phyloP scores from a whole-genome alignment of 768 basidiomycete genomes.

The Mycena belliarum region DNA sequence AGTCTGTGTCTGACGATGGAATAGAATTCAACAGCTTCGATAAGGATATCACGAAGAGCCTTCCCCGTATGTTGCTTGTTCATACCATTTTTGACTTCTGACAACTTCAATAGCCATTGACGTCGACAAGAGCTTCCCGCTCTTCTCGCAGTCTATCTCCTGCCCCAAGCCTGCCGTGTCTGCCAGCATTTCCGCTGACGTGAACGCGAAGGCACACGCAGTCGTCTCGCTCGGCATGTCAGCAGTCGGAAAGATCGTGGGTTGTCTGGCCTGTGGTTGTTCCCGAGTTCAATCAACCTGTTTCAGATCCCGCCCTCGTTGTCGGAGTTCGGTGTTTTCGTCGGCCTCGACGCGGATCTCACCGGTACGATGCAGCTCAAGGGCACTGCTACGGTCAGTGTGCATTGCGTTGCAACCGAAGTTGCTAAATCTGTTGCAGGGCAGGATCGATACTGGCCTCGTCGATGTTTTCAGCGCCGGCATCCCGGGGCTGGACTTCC shows the following conservation, averaged over 20 bases:
- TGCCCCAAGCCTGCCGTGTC: slow-evolving; percentile 19
- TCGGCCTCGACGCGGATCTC: slow-evolving; percentile 29
- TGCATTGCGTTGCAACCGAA: no score
- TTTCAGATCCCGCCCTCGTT: slow-evolving; percentile 32
- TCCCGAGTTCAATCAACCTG: not conserved
- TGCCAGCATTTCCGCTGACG: slow-evolving; percentile 18
- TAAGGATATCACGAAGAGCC: slow-evolving; percentile 20
- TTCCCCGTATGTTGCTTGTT: slow-evolving; percentile 16
- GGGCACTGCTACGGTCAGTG: slow-evolving; percentile 23
- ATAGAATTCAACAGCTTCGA: slow-evolving; percentile 25
- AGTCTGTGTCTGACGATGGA: not conserved
- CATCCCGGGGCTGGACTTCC: slow-evolving; percentile 35
- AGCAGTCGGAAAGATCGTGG: slow-evolving; percentile 28
- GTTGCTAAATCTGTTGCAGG: slow-evolving; percentile 4
- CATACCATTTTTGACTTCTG: not conserved
- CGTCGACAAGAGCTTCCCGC: slow-evolving; percentile 24
- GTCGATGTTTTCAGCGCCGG: slow-evolving; percentile 32
- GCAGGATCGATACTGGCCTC: slow-evolving; percentile 30
- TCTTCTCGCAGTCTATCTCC: slow-evolving; percentile 22
- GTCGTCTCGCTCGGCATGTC: slow-evolving; percentile 22
- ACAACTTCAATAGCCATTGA: slow-evolving; percentile 12
- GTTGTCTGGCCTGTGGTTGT: not conserved
- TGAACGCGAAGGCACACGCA: slow-evolving; percentile 29
- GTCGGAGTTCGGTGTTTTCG: slow-evolving; percentile 29
- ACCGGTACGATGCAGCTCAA: slow-evolving; percentile 31